Evolutionary conservation across 306 rosid species (phyloP).

Genomic region (Quercus wislizeni): DNA sequence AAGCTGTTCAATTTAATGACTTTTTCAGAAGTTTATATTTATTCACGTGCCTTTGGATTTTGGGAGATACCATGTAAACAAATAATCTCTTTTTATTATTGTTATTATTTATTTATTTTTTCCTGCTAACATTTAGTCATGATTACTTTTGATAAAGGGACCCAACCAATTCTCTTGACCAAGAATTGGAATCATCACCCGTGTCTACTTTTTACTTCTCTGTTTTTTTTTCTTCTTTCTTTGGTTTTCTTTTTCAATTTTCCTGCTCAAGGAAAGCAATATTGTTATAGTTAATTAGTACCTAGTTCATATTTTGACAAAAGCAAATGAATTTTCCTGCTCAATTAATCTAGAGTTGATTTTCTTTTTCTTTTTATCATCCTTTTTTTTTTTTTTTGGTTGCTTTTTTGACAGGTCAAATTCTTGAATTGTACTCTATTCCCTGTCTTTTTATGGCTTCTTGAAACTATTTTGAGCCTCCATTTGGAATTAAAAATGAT

Average conservation of each 20-base stretch:
- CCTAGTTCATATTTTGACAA: constrained; percentile 25
- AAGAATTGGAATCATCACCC: constrained; percentile 27
- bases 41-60: constrained; percentile 45
- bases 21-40: constrained; percentile 9
- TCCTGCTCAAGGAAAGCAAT: not conserved
- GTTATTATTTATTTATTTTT: too few species aligned
- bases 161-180: constrained; percentile 2
- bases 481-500: not conserved
- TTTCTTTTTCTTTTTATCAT: not conserved
- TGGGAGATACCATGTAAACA: constrained; percentile 34
- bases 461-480: not conserved
- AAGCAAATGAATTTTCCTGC: constrained; percentile 1
- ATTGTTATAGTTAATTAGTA: constrained; percentile 16
- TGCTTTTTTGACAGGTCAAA: constrained; percentile 43
- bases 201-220: constrained; percentile 12
- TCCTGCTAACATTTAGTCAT: constrained; percentile 3
- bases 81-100: constrained; percentile 4
- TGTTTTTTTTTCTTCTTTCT: not conserved
- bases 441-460: constrained; percentile 3
- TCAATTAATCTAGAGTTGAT: not conserved
- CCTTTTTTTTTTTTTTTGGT: constrained; percentile 1
- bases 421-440: constrained; percentile 46
- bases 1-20: constrained; percentile 21
- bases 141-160: constrained; percentile 19
- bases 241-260: not conserved